Conservation (phyloP, 257 asterid species). For the Forsythia suspensa region DNA sequence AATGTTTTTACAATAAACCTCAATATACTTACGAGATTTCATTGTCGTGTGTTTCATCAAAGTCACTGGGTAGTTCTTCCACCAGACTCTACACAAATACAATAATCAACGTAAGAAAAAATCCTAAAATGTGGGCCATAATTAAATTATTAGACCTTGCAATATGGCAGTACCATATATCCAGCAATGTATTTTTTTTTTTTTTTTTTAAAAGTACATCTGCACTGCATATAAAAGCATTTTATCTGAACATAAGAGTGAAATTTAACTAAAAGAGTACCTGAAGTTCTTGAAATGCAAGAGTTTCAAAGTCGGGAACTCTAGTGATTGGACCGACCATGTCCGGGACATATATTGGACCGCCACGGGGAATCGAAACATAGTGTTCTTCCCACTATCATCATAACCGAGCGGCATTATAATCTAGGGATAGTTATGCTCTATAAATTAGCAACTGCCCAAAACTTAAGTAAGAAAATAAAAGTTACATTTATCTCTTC, state of each 20-base stretch:
- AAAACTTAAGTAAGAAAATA: too few species aligned
- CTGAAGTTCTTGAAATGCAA: constrained; percentile 61
- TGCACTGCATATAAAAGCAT: background rate
- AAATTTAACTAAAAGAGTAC: constrained; percentile 26
- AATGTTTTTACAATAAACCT: background rate
- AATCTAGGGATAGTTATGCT: background rate
- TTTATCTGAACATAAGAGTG: background rate
- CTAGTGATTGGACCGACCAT: constrained; percentile 63
- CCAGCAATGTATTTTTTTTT: too few species aligned
- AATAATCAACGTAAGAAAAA: background rate
- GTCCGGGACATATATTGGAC: constrained; percentile 63
- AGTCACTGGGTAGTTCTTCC: constrained; percentile 48
- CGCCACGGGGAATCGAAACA: constrained; percentile 78
- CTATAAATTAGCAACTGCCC: too few species aligned
- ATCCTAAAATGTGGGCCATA: background rate
- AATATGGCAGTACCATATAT: background rate
- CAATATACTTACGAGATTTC: constrained; percentile 60
- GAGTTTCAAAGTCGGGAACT: constrained; percentile 57
- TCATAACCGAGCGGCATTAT: constrained; percentile 22
- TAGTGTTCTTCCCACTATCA: constrained; percentile 46
- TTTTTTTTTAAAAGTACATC: too few species aligned
- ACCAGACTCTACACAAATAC: constrained; percentile 52
- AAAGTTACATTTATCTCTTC: too few species aligned
- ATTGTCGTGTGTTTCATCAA: constrained; percentile 39
- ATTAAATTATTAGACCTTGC: background rate